Conservation (phyloP, 2,329 filamentous ascomycete species). For the Cordyceps cicadae region DNA sequence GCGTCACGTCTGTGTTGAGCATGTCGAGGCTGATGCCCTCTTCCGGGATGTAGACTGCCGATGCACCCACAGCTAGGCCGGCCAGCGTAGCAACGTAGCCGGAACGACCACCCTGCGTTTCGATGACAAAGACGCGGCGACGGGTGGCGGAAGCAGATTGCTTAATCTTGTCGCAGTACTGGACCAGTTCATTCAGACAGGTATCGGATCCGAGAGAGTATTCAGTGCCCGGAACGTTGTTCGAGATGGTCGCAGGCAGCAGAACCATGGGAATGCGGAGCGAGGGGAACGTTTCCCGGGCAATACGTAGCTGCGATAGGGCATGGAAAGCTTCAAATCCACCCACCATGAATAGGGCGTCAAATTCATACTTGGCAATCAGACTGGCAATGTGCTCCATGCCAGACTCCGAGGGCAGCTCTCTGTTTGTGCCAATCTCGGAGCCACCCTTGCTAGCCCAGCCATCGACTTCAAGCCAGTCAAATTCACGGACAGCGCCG, state of each 20-base stretch:
- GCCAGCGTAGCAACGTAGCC: slow-evolving; percentile 90
- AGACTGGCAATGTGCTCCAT: slow-evolving; percentile 74
- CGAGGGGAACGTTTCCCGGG: slow-evolving; percentile 66
- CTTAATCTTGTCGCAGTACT: slow-evolving; percentile 95
- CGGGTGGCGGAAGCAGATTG: slow-evolving; percentile 92
- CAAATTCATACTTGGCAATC: slow-evolving; percentile 79
- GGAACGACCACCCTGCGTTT: slow-evolving; percentile 91
- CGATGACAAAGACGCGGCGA: slow-evolving; percentile 91
- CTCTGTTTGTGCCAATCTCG: slow-evolving; percentile 95
- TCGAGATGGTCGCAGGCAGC: slow-evolving; percentile 93
- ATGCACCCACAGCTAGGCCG: slow-evolving; percentile 82
- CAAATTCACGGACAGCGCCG: slow-evolving; percentile 74
- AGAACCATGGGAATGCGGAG: slow-evolving; percentile 90
- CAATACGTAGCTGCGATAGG: slow-evolving; percentile 77
- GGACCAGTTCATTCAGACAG: slow-evolving; percentile 87
- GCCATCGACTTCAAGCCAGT: slow-evolving; percentile 88
- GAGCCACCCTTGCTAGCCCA: slow-evolving; percentile 97
- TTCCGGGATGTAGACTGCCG: slow-evolving; percentile 93
- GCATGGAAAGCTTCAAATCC: slow-evolving; percentile 97
- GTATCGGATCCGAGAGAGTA: slow-evolving; percentile 96
- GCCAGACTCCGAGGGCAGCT: slow-evolving; percentile 76
- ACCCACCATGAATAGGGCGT: slow-evolving; percentile 84
- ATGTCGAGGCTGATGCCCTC: slow-evolving; percentile 92
- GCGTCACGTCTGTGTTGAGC: slow-evolving; percentile 81
- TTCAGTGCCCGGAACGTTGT: slow-evolving; percentile 96